These are phyloP conservation scores for Powellomyces hirtus DNA, from an alignment of 192 early-diverging fungal genomes.

Conservation along the genomic window DNA sequence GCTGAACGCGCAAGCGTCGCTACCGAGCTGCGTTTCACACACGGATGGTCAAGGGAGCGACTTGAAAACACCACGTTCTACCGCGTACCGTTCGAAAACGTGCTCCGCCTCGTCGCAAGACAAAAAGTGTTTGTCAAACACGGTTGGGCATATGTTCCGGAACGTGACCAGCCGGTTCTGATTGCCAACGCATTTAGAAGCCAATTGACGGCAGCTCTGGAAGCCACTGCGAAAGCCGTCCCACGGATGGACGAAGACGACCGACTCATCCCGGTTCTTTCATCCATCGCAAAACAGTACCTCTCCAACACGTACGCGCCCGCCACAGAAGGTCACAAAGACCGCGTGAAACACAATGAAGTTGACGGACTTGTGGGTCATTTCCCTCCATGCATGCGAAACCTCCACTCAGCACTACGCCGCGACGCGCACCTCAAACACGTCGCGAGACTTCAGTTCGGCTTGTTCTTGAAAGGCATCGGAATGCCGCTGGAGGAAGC, in stretches of 20 bases:
- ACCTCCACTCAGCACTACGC: slow-evolving; percentile 69
- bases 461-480: slow-evolving; percentile 93
- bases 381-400: slow-evolving; percentile 92
- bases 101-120: slow-evolving; percentile 36
- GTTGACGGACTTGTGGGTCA: slow-evolving; percentile 65
- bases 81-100: slow-evolving; percentile 45
- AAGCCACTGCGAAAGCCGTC: slow-evolving; percentile 72
- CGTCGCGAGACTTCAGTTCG: slow-evolving; percentile 84
- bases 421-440: slow-evolving; percentile 82
- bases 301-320: slow-evolving; percentile 63
- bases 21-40: slow-evolving; percentile 5
- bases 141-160: slow-evolving; percentile 60
- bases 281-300: slow-evolving; percentile 82
- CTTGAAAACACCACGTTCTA: slow-evolving; percentile 31
- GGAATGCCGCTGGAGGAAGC: slow-evolving; percentile 88
- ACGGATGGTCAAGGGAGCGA: slow-evolving; percentile 20
- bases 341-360: slow-evolving; percentile 46
- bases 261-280: slow-evolving; percentile 82
- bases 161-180: slow-evolving; percentile 66
- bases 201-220: slow-evolving; percentile 52
- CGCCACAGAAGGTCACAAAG: neutral
- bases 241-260: slow-evolving; percentile 91
- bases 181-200: slow-evolving; percentile 74
- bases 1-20: slow-evolving; percentile 5
- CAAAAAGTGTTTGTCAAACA: slow-evolving; percentile 34